These are phyloP conservation scores for Ophiostoma australiae DNA, from an alignment of 2,329 filamentous ascomycete genomes.

Conservation along the genomic window DNA sequence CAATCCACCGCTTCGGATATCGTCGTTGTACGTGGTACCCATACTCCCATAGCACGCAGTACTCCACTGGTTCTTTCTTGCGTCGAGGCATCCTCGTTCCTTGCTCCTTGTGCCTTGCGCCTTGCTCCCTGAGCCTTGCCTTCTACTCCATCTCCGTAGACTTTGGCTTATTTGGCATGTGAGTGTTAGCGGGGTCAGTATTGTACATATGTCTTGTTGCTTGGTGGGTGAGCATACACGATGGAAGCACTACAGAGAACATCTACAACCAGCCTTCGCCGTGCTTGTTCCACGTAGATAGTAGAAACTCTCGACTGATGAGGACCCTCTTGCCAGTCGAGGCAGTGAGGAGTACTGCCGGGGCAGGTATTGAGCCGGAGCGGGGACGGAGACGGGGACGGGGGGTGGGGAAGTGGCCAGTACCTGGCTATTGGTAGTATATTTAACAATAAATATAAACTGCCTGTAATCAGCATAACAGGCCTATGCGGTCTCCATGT, in stretches of 20 bases:
- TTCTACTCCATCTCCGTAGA: background rate
- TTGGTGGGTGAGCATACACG: background rate
- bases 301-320: background rate
- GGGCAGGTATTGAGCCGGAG: background rate
- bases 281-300: background rate
- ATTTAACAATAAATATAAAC: background rate
- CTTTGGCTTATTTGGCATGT: background rate
- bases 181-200: background rate
- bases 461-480: background rate
- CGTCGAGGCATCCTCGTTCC: background rate
- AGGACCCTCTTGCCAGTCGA: background rate
- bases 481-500: background rate
- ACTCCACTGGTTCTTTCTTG: conserved; percentile 6
- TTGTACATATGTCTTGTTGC: background rate
- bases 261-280: background rate
- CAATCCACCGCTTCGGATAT: background rate
- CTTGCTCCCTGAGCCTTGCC: background rate
- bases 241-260: background rate
- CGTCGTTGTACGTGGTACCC: background rate
- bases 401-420: background rate
- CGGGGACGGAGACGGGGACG: background rate
- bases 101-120: background rate
- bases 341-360: background rate
- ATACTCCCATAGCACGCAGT: background rate
- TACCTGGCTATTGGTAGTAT: background rate